Base-by-base conservation (phyloP, 257 asterid species). In the Scutellaria galericulata region DNA sequence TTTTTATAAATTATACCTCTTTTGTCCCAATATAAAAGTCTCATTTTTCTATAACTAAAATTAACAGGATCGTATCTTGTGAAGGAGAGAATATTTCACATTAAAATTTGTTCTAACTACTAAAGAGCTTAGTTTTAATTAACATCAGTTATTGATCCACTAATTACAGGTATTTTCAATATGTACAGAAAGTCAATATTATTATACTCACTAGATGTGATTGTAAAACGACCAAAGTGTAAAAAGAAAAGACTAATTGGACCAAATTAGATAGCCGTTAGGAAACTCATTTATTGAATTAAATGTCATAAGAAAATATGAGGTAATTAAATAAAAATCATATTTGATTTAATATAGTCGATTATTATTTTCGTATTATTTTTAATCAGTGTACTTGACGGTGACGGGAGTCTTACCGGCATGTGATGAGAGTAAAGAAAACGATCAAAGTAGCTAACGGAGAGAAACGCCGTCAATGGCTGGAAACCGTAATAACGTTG, bases 381-480 rank as follows among this genome's bases (percentile, higher is more conserved):
- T 37, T 5, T 37, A 14, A 64, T 9, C 42, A 52, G 27, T 14
- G 66, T n/a, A 47, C 8, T 52, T 65, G 75, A 80, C 65, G 68
- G 85, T 79, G 54, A 83, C 75, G 72, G 74, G 45, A 54, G 64
- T 59, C 79, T 81, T 89, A 91, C 97, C 90, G 97, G 96, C 75
- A 89, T 73, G 55, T 79, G 85, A 78, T 90, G 92, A 58, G 89
- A 75, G 86, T 75, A 66, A 5, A 94, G 89, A 77, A 94, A 90
- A 65, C 99, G 97, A 72, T 94, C 99, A 0, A 94, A 75, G 82
- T 94, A 94, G 76, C 65, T 89, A 77, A 91, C 93, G 80, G 99
- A 76, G 75, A 94, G 97, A 83, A 81, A 94, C 83, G 90, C 95
- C 88, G 99, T 94, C 71, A 89, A 68, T 27, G 99, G 87, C 84